These are phyloP conservation scores for Diaporthe ampelina DNA, from an alignment of 2,329 filamentous ascomycete genomes.

Conservation along the genomic window DNA sequence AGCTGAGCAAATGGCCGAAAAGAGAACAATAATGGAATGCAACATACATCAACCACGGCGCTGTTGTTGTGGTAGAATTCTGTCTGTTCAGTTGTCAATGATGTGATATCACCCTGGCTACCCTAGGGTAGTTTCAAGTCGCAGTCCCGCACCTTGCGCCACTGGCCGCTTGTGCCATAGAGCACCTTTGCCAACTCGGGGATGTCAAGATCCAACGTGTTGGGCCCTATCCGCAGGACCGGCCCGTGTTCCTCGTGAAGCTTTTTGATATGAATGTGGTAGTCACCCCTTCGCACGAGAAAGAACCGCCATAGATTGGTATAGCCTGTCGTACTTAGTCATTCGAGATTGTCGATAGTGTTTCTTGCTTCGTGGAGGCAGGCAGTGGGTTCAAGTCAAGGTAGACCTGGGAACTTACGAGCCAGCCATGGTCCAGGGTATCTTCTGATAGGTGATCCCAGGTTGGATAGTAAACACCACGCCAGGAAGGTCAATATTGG, in stretches of 20 bases:
- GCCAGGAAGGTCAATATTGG: background rate
- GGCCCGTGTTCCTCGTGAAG: slow-evolving; percentile 3
- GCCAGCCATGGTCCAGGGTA: slow-evolving; percentile 8
- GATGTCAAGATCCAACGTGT: background rate
- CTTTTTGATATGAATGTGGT: background rate
- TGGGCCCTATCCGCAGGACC: background rate
- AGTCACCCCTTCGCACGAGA: background rate
- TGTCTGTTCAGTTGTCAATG: background rate
- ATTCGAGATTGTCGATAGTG: background rate
- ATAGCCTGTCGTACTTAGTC: background rate
- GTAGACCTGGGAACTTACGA: background rate
- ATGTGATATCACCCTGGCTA: too few species aligned
- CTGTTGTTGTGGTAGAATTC: slow-evolving; percentile 10
- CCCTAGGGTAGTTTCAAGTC: too few species aligned
- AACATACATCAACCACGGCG: background rate
- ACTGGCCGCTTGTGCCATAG: background rate
- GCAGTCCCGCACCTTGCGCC: background rate
- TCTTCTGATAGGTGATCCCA: background rate
- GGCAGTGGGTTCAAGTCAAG: fast-evolving
- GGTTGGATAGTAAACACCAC: background rate
- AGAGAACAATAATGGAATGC: background rate
- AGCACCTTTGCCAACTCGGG: background rate
- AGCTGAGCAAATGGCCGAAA: too few species aligned
- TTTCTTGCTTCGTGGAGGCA: fast-evolving
- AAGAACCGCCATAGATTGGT: background rate